Conservation (phyloP, 371 early-diverging fungal genomes). For the Lichtheimia corymbifera region DNA sequence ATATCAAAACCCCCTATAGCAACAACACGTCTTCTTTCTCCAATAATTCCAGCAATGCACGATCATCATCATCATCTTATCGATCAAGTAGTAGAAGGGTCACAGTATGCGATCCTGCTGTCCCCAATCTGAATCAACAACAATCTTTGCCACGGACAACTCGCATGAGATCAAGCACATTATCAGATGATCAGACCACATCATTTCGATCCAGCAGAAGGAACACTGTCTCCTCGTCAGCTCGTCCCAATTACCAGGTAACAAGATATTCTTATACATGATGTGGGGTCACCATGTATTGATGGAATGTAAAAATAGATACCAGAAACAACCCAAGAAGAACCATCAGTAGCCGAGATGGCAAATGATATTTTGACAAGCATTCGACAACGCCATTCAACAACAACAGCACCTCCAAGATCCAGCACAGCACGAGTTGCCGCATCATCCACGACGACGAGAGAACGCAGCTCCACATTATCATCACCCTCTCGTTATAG, state of each 20-base stretch:
- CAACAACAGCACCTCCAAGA: conserved; percentile 6
- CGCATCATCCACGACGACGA: neutral
- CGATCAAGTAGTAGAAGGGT: too few relatives aligned
- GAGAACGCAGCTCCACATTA: neutral
- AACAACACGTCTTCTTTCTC: too few relatives aligned
- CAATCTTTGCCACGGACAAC: neutral
- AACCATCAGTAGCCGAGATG: conserved; percentile 19
- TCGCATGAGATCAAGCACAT: neutral
- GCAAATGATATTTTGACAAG: conserved; percentile 19
- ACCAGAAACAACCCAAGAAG: neutral
- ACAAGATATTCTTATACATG: neutral
- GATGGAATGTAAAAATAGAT: neutral
- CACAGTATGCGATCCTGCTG: too few relatives aligned
- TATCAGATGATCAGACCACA: neutral
- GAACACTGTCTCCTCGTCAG: neutral
- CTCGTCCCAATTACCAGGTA: neutral
- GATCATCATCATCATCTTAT: too few relatives aligned
- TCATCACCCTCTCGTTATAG: neutral
- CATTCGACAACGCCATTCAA: conserved; percentile 16
- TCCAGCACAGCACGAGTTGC: neutral
- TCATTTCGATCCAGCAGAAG: conserved; percentile 2
- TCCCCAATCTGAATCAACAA: too few relatives aligned
- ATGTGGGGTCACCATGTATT: neutral
- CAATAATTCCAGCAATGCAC: too few relatives aligned
- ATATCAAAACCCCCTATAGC: neutral